phyloP scores from a whole-genome alignment of 202 grass and related monocot species.

The Zoysia matrella region DNA sequence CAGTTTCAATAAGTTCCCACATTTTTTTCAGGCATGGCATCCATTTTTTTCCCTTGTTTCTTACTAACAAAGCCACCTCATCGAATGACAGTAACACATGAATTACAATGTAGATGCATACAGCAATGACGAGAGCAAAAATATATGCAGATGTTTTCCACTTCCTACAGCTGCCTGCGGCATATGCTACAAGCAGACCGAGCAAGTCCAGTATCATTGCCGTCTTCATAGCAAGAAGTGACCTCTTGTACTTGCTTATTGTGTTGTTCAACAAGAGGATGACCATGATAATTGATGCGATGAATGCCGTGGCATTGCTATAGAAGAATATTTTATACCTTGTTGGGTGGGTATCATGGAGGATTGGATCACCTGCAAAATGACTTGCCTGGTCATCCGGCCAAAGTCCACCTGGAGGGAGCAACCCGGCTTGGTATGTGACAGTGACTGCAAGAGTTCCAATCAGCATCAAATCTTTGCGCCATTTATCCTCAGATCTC shows the following conservation, averaged over 20 bases:
- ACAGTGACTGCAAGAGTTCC: conserved; percentile 54
- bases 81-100: conserved; percentile 54
- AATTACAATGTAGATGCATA: conserved; percentile 46
- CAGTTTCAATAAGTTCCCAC: conserved; percentile 1
- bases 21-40: conserved; percentile 22
- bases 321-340: conserved; percentile 66
- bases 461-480: conserved; percentile 61
- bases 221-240: conserved; percentile 60
- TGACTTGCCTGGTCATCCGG: conserved; percentile 40
- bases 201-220: conserved; percentile 56
- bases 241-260: conserved; percentile 50
- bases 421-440: conserved; percentile 60
- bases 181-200: conserved; percentile 51
- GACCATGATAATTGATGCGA: conserved; percentile 62
- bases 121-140: conserved; percentile 45
- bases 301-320: conserved; percentile 63
- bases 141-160: conserved; percentile 44
- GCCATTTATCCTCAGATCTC: conserved; percentile 49
- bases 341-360: conserved; percentile 43
- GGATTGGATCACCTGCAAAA: conserved; percentile 53
- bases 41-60: conserved; percentile 30
- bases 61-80: conserved; percentile 27
- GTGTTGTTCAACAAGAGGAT: conserved; percentile 63
- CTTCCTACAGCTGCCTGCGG: conserved; percentile 58
- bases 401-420: conserved; percentile 56